Conservation (phyloP, 306 rosid genomes). For the Cucurbita argyrosperma region DNA sequence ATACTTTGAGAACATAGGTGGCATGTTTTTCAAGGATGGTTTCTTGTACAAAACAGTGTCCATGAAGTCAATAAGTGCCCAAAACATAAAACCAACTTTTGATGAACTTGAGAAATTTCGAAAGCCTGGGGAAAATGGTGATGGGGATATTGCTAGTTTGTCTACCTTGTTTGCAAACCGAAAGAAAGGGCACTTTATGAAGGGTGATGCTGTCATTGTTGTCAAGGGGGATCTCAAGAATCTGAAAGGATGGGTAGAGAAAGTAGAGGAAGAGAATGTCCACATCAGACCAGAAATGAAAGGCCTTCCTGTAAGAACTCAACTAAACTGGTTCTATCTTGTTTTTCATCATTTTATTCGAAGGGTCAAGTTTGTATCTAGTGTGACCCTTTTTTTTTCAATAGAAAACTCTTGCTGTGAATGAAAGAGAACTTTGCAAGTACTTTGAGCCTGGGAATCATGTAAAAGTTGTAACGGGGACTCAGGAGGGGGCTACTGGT, state of each 20-base stretch:
- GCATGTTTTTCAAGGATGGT: constrained; percentile 93
- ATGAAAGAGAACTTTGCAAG: constrained; percentile 86
- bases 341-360: neutral
- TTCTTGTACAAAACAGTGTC: constrained; percentile 81
- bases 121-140: constrained; percentile 84
- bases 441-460: constrained; percentile 96
- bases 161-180: constrained; percentile 82
- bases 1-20: constrained; percentile 71
- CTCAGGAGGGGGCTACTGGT: constrained; percentile 97
- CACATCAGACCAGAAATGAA: constrained; percentile 83
- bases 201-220: constrained; percentile 90
- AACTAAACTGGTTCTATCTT: neutral
- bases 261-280: constrained; percentile 83
- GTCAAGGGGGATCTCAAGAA: constrained; percentile 85
- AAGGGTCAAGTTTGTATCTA: neutral
- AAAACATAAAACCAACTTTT: constrained; percentile 75
- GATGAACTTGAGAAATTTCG: constrained; percentile 94
- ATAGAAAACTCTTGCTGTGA: constrained; percentile 72
- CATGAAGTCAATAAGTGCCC: constrained; percentile 69
- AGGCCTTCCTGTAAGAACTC: constrained; percentile 67
- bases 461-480: constrained; percentile 87
- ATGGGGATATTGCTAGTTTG: constrained; percentile 67
- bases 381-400: neutral
- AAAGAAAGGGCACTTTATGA: constrained; percentile 94
- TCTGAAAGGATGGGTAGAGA: constrained; percentile 94